Evolutionary conservation across 805 yeast species (phyloP), one percentile per base, ranked within the genome.

Genomic region (Zygosaccharomyces kombuchaensis): DNA sequence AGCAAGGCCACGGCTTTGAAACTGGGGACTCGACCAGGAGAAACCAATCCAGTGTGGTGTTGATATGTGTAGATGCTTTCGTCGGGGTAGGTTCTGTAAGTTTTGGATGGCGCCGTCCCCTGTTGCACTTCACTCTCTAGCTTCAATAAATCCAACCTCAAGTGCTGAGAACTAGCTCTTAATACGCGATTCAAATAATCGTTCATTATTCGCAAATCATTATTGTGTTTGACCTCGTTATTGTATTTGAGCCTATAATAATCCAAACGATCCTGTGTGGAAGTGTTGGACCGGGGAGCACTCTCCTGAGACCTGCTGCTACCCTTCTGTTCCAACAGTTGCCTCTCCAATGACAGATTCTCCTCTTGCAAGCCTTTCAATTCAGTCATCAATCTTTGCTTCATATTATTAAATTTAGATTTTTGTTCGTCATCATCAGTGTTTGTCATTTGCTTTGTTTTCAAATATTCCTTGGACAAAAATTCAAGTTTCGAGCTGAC

Each of bases 181-280:
- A 65, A 43, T 9, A 65, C 63, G 14, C 60, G 57, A 41, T 63
- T 60, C 41, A 63, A 44, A 38, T 66, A 65, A 14, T 60, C 61
- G 30, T 63, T 63, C 54, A 63, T 56, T 14, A 62, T 58, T 10
- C 49, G 57, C 23, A 63, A 40, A 41, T 63, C 69, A 42, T 62
- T 62, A 43, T 60, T 66, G 30, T 57, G 60, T 40, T 51, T 54
- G 4, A 57, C 60, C 43, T 65, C 69, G n/a, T 46, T 55, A 38
- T 61, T 52, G 36, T 60, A 66, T 40, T 57, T 60, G 32, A 63
- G 45, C 37, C 56, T 59, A 44, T 63, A 63, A 43, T 58, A 63
- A 47, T 63, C 66, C 12, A 54, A 42, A 13, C 51, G 50, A 47
- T 60, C 62, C 40, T 56, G 57, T 14, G 47, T 47, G 3, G 45